These are phyloP conservation scores for Coemansia sp. DNA, from an alignment of 192 early-diverging fungal species.

Conservation along the genomic window DNA sequence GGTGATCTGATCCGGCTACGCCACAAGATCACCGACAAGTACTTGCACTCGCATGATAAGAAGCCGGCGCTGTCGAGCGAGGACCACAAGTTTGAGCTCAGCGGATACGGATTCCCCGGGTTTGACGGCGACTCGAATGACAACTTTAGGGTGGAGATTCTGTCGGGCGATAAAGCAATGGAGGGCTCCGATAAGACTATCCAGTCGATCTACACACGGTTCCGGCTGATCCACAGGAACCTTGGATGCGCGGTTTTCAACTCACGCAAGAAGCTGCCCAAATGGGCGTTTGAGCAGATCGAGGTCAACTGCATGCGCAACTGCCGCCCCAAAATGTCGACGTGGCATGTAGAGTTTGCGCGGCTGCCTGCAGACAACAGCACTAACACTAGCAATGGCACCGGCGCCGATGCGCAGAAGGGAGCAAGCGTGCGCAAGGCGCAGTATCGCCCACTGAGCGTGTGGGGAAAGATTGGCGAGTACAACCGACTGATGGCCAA, in stretches of 20 bases:
- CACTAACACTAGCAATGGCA: background rate
- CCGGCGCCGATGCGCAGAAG: conserved; percentile 4
- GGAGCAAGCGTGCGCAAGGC: conserved; percentile 48
- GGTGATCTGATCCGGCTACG: conserved; percentile 74
- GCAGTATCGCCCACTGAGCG: conserved; percentile 60
- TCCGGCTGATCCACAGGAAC: conserved; percentile 73
- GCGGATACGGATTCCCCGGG: conserved; percentile 67
- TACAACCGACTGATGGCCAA: conserved; percentile 85
- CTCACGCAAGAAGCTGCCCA: conserved; percentile 77
- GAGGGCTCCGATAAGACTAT: conserved; percentile 54
- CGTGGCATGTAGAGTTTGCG: conserved; percentile 78
- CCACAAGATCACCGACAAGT: conserved; percentile 62
- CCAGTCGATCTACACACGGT: conserved; percentile 64
- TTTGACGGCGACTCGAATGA: conserved; percentile 90
- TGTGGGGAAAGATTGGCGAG: conserved; percentile 83
- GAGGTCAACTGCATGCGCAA: conserved; percentile 94
- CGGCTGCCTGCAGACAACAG: conserved; percentile 56
- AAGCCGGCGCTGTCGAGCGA: conserved; percentile 64
- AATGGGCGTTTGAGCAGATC: conserved; percentile 93
- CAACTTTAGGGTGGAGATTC: conserved; percentile 80
- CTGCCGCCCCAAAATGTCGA: conserved; percentile 64
- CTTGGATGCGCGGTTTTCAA: conserved; percentile 81
- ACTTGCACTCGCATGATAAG: conserved; percentile 75
- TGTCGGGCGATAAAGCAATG: conserved; percentile 51
- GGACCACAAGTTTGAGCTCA: conserved; percentile 72